phyloP scores from a whole-genome alignment of 1,284 basidiomycete genomes.

The Coniferiporia weirii region DNA sequence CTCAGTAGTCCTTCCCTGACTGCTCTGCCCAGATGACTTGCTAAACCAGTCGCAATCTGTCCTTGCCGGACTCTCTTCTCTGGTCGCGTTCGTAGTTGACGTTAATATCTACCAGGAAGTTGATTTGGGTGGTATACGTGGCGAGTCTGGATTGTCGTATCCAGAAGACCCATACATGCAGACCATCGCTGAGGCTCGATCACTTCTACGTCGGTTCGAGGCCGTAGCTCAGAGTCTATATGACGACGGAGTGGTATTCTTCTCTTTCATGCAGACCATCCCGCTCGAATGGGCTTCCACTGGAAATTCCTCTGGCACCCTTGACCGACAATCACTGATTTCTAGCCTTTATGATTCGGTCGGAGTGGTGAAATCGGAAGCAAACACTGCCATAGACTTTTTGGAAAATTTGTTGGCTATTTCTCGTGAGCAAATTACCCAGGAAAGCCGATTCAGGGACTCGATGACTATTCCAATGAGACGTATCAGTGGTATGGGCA shows the following conservation, averaged over 20 bases:
- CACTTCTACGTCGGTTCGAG: slow-evolving; percentile 66
- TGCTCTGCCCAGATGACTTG: slow-evolving; percentile 7
- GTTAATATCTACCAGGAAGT: slow-evolving; percentile 73
- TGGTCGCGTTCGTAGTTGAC: slow-evolving; percentile 55
- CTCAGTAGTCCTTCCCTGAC: neutral
- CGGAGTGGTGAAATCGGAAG: slow-evolving; percentile 8
- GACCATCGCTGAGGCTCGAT: slow-evolving; percentile 59
- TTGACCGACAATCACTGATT: slow-evolving; percentile 33
- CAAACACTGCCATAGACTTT: slow-evolving; percentile 1
- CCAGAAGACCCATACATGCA: slow-evolving; percentile 49
- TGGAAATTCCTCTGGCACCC: slow-evolving; percentile 20
- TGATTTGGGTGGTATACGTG: slow-evolving; percentile 67
- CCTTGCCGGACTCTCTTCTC: slow-evolving; percentile 47
- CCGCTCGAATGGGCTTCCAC: slow-evolving; percentile 32
- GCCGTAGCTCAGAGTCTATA: slow-evolving; percentile 62
- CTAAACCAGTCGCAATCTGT: slow-evolving; percentile 33
- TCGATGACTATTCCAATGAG: slow-evolving; percentile 73
- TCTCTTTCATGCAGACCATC: slow-evolving; percentile 52
- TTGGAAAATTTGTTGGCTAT: slow-evolving; percentile 11
- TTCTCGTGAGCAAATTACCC: slow-evolving; percentile 29
- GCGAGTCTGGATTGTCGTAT: slow-evolving; percentile 32
- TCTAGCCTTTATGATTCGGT: slow-evolving; percentile 22
- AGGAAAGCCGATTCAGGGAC: slow-evolving; percentile 60
- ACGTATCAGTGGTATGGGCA: slow-evolving; percentile 54
- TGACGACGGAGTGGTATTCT: slow-evolving; percentile 46